Percentiles rank a stretch among this genome's conserved stretches.
These are phyloP conservation scores for Hyphopichia burtonii DNA, from an alignment of 1,139 yeast species.

Conservation along the genomic window DNA sequence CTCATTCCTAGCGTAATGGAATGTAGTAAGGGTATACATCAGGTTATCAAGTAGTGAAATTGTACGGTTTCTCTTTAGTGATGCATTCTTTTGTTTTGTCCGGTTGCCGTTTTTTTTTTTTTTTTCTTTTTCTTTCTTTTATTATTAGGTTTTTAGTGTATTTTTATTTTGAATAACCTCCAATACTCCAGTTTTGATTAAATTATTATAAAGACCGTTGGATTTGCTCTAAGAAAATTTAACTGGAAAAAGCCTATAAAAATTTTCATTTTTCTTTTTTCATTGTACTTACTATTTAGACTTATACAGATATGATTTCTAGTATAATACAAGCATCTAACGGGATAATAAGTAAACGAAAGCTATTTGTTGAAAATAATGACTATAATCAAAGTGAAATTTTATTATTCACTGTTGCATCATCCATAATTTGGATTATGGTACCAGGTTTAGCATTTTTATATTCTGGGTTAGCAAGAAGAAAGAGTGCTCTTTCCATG, in stretches of 20 bases:
- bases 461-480: slow-evolving; percentile 88
- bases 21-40: no score
- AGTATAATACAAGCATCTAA: not conserved
- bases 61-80: no score
- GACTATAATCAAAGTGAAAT: slow-evolving; percentile 45
- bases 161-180: not conserved
- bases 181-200: not conserved
- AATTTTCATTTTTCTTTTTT: not conserved
- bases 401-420: slow-evolving; percentile 49
- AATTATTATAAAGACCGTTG: not conserved
- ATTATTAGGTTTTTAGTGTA: not conserved
- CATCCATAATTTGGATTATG: slow-evolving; percentile 87
- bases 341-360: slow-evolving; percentile 22
- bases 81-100: not conserved
- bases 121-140: not conserved
- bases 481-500: slow-evolving; percentile 87
- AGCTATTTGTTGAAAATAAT: slow-evolving; percentile 37
- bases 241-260: not conserved
- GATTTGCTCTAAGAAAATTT: no score
- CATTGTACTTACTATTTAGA: not conserved
- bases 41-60: no score
- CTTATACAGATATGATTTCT: not conserved
- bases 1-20: no score
- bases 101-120: not conserved
- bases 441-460: slow-evolving; percentile 92